phyloP scores from a whole-genome alignment of 2,329 filamentous ascomycete genomes.

The Fusarium sp. region DNA sequence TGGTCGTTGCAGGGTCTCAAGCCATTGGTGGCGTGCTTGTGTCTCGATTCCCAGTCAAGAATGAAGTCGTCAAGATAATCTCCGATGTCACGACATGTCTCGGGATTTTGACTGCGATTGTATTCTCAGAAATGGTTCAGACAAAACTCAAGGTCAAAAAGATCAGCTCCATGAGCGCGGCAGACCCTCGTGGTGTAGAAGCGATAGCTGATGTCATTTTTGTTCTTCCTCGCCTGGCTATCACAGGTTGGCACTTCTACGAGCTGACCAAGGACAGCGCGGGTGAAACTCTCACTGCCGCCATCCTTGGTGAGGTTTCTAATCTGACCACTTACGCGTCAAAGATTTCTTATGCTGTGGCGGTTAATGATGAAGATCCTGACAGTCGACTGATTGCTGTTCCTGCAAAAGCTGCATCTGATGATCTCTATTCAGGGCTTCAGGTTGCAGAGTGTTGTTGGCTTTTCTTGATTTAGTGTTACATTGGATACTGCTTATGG shows the following conservation, averaged over 20 bases:
- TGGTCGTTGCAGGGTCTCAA: not conserved
- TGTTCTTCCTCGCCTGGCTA: not conserved
- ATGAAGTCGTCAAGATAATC: not conserved
- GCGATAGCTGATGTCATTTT: not conserved
- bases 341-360: too few species aligned
- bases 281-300: too few species aligned
- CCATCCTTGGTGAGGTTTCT: not conserved
- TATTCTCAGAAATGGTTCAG: not conserved
- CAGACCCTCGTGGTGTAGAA: accelerated
- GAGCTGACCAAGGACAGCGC: too few species aligned
- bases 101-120: not conserved
- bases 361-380: accelerated
- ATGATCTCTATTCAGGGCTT: too few species aligned
- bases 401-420: too few species aligned
- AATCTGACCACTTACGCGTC: accelerated
- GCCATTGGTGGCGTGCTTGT: not conserved
- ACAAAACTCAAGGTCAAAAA: too few species aligned
- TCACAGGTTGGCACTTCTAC: too few species aligned
- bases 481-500: not conserved
- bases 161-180: not conserved
- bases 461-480: too few species aligned
- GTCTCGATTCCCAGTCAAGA: not conserved
- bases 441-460: not conserved
- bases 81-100: not conserved
- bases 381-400: accelerated